A percentile compares a stretch with the other conserved stretches of the same genome.
Evolutionary conservation across 2,329 filamentous ascomycete species (phyloP).

Genomic region (Fusarium sp.): DNA sequence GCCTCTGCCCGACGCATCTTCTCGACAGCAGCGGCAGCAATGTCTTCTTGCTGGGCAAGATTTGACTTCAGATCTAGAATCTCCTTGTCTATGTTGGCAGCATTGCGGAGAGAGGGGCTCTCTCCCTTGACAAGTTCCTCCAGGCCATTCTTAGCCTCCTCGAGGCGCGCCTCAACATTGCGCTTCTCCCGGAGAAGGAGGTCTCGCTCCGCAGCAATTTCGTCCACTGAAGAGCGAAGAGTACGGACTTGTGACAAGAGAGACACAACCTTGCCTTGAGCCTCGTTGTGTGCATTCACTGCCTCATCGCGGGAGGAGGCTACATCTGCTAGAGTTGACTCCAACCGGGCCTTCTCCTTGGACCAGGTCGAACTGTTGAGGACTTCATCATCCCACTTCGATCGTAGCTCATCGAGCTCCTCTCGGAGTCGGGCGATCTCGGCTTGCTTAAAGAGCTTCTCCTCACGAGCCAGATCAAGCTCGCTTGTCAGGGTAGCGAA

Average conservation of each 20-base stretch:
- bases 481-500: constrained; percentile 92
- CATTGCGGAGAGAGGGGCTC: constrained; percentile 89
- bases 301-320: constrained; percentile 95
- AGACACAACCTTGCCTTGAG: constrained; percentile 91
- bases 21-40: constrained; percentile 90
- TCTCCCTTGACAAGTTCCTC: constrained; percentile 90
- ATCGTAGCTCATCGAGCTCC: constrained; percentile 93
- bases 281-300: constrained; percentile 92
- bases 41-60: constrained; percentile 93
- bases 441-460: constrained; percentile 85
- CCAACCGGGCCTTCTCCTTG: constrained; percentile 94
- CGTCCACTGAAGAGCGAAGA: constrained; percentile 87
- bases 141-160: constrained; percentile 89
- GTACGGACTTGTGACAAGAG: constrained; percentile 90
- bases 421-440: constrained; percentile 93
- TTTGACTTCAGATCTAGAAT: constrained; percentile 90
- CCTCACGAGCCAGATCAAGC: constrained; percentile 92
- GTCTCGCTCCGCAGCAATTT: constrained; percentile 88
- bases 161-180: constrained; percentile 84
- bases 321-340: constrained; percentile 90
- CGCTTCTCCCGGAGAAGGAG: constrained; percentile 90
- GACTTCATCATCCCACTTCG: constrained; percentile 98
- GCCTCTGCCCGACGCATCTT: constrained; percentile 98
- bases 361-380: constrained; percentile 98
- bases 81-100: constrained; percentile 89